Conservation (phyloP, 1,284 basidiomycete genomes). For the Inonotus hispidus region DNA sequence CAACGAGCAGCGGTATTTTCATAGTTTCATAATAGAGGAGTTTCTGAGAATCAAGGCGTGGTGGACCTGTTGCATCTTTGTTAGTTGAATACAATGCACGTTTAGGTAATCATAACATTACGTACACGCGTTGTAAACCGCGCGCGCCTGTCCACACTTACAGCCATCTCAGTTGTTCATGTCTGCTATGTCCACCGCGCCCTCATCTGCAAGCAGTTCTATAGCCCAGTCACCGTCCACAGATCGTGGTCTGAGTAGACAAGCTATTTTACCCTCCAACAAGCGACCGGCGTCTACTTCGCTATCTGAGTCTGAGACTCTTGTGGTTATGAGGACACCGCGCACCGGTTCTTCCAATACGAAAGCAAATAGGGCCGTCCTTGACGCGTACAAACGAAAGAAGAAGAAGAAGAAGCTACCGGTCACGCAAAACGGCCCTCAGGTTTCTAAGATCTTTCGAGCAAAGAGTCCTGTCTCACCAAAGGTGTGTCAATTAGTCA, state of each 20-base stretch:
- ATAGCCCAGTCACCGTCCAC: background rate
- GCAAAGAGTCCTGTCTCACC: background rate
- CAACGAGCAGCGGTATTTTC: constrained; percentile 36
- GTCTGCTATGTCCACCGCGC: background rate
- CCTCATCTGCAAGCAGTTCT: background rate
- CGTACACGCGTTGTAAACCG: background rate
- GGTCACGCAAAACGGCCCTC: background rate
- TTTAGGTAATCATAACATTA: constrained; percentile 23
- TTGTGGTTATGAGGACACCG: background rate
- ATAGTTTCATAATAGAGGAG: constrained; percentile 41
- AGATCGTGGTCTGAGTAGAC: constrained; percentile 3
- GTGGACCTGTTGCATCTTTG: constrained; percentile 32
- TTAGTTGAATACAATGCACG: constrained; percentile 30
- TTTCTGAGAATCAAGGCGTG: constrained; percentile 34
- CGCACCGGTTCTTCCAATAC: background rate
- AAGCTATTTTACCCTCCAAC: background rate
- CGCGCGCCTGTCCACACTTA: background rate
- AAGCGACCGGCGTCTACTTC: constrained; percentile 11
- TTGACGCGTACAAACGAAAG: constrained; percentile 4
- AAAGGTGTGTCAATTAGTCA: constrained; percentile 2
- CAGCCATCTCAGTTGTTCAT: background rate
- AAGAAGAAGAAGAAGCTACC: constrained; percentile 9
- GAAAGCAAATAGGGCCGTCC: background rate
- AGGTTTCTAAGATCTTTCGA: background rate
- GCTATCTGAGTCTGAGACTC: constrained; percentile 12